These are phyloP conservation scores for Paracamarosporium sp. DNA, from an alignment of 2,329 filamentous ascomycete genomes.

Conservation along the genomic window DNA sequence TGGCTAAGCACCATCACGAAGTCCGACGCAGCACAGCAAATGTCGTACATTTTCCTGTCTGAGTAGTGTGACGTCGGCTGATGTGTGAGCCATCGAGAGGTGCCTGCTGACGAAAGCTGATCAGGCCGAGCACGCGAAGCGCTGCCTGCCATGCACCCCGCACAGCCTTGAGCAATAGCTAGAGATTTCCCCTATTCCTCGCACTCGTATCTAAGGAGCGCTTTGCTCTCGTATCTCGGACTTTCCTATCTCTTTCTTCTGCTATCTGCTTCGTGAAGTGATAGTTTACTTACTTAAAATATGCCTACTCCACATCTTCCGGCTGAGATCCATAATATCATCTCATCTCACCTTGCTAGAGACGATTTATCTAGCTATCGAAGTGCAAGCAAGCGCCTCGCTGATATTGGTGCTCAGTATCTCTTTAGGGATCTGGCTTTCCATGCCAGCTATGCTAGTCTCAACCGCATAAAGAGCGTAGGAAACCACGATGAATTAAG, in stretches of 20 bases:
- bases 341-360: neutral
- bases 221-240: neutral
- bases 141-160: neutral
- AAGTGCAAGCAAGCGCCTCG: neutral
- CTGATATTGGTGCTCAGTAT: neutral
- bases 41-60: neutral
- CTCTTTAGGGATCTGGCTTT: neutral
- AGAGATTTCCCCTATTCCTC: neutral
- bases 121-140: neutral
- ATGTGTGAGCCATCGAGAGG: neutral
- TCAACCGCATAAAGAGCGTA: neutral
- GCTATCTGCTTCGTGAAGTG: neutral
- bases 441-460: neutral
- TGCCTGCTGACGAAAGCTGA: neutral
- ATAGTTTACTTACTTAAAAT: no score
- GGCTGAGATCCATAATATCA: conserved; percentile 1
- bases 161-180: neutral
- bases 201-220: neutral
- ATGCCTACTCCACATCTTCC: conserved; percentile 1
- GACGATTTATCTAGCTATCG: neutral
- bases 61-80: neutral
- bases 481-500: neutral
- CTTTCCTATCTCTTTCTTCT: neutral
- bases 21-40: neutral
- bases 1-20: neutral